Percentiles rank a stretch among this genome's conserved stretches.
These are phyloP conservation scores for Chaetomium strumarium DNA, from an alignment of 2,329 filamentous ascomycete genomes.

Conservation along the genomic window DNA sequence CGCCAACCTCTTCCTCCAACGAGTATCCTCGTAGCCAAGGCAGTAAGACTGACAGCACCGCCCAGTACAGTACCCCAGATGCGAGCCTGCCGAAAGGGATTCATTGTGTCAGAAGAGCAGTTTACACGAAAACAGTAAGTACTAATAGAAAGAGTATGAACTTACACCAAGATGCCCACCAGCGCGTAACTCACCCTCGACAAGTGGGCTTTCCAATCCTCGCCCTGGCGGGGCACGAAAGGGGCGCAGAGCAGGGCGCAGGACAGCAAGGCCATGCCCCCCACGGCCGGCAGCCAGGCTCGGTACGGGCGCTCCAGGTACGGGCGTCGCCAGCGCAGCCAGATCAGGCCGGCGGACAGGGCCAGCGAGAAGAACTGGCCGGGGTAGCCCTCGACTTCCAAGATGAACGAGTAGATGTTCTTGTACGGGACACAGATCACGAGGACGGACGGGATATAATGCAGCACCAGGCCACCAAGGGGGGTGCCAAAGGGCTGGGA, in stretches of 20 bases:
- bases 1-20: constrained; percentile 55
- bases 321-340: constrained; percentile 54
- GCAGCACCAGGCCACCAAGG: constrained; percentile 60
- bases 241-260: constrained; percentile 53
- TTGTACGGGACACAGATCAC: constrained; percentile 60
- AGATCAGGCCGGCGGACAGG: constrained; percentile 51
- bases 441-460: constrained; percentile 61
- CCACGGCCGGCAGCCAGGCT: constrained; percentile 56
- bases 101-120: background rate
- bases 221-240: constrained; percentile 53
- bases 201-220: constrained; percentile 34
- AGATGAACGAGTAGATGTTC: constrained; percentile 66
- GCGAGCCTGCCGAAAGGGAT: constrained; percentile 33
- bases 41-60: constrained; percentile 56
- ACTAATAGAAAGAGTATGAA: too few relatives aligned
- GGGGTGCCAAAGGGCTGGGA: constrained; percentile 63
- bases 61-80: constrained; percentile 62
- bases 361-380: constrained; percentile 56
- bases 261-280: constrained; percentile 48
- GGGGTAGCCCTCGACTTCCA: constrained; percentile 66
- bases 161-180: constrained; percentile 48
- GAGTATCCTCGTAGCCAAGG: constrained; percentile 54
- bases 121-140: background rate
- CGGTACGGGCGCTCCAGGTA: constrained; percentile 59
- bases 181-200: constrained; percentile 51